Evolutionary conservation across 768 basidiomycete species (phyloP).

Genomic region (Rhizopogon salebrosus): DNA sequence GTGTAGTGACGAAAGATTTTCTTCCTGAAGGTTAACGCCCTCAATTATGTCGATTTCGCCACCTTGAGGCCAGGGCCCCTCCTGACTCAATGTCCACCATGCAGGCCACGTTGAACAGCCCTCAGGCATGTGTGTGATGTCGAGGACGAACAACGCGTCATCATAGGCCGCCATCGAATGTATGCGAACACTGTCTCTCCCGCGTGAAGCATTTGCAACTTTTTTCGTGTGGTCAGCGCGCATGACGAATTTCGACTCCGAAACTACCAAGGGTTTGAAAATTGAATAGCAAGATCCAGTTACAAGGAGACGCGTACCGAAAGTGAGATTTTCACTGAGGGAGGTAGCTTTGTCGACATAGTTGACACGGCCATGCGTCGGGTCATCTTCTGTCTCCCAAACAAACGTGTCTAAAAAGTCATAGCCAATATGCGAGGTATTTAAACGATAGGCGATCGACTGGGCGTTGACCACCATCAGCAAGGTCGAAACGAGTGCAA

Average conservation of each 20-base stretch:
- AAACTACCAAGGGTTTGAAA: neutral
- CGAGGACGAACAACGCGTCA: slow-evolving; percentile 45
- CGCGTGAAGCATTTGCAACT: slow-evolving; percentile 33
- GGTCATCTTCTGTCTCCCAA: slow-evolving; percentile 50
- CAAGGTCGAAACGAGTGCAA: neutral
- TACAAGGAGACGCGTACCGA: slow-evolving; percentile 28
- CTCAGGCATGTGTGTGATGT: slow-evolving; percentile 54
- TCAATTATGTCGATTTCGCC: slow-evolving; percentile 62
- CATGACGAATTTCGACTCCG: slow-evolving; percentile 46
- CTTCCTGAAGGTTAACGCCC: slow-evolving; percentile 44
- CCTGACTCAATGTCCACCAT: slow-evolving; percentile 50
- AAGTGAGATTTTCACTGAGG: slow-evolving; percentile 37
- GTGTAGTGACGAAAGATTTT: slow-evolving; percentile 52
- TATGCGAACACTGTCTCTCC: slow-evolving; percentile 57
- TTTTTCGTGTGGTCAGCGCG: slow-evolving; percentile 41
- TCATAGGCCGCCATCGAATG: slow-evolving; percentile 37
- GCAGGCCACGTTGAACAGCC: slow-evolving; percentile 63
- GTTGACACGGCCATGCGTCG: slow-evolving; percentile 64
- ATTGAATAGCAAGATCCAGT: neutral
- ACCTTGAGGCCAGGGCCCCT: slow-evolving; percentile 54
- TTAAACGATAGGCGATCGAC: slow-evolving; percentile 1
- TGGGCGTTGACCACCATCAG: neutral
- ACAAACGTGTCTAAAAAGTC: slow-evolving; percentile 44
- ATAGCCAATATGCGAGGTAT: slow-evolving; percentile 20
- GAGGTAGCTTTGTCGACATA: slow-evolving; percentile 46